Base-by-base conservation (phyloP, 768 basidiomycete genomes). In the Mycena metata region DNA sequence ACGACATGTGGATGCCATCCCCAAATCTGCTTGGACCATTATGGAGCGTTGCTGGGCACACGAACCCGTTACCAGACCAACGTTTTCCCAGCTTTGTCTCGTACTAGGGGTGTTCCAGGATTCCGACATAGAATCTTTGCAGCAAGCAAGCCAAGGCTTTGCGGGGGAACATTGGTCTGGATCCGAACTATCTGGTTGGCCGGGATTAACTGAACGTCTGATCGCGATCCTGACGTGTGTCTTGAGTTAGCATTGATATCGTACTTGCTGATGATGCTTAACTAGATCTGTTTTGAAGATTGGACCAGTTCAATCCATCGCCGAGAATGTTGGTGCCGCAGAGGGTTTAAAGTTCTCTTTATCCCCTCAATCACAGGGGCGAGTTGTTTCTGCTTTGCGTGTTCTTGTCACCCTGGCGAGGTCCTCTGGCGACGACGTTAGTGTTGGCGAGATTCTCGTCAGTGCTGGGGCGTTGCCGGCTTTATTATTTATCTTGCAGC, bases 1-100 rank as follows among this genome's bases (percentile, higher is more conserved):
- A 58, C 43, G 26, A n/a, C 56, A 30, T 12, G 56, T 58, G 15
- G 56, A 58, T 46, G 24, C 56, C 26, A 58, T 58, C 24, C 56
- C 56, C 8, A 41, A 45, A 26, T 58, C 56, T 15, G 56, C 56
- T 4, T 58, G 56, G 56, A 58, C 56, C 15, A 58, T 42, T n/a
- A 58, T 58, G 56, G 56, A 58, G 33, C 56, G 56, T 19, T 58
- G 56, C 56, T 58, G 56, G 56, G 43, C 56, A 5, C 56, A 58
- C 12, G 56, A 58, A 58, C 56, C 56, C 30, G 10, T 58, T 30
- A n/a, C 56, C 33, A 58, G 56, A 58, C 56, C 56, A 24, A 58
- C 43, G 19, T 58, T 58, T 42, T 58, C 56, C n/a, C 56, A 58
- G 19, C 56, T 58, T 33, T 58, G 42, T 33, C 43, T 58, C 5